A percentile compares a stretch with the other conserved stretches of the same genome.
phyloP scores from a whole-genome alignment of 306 rosid species.

The Sophora flavescens region DNA sequence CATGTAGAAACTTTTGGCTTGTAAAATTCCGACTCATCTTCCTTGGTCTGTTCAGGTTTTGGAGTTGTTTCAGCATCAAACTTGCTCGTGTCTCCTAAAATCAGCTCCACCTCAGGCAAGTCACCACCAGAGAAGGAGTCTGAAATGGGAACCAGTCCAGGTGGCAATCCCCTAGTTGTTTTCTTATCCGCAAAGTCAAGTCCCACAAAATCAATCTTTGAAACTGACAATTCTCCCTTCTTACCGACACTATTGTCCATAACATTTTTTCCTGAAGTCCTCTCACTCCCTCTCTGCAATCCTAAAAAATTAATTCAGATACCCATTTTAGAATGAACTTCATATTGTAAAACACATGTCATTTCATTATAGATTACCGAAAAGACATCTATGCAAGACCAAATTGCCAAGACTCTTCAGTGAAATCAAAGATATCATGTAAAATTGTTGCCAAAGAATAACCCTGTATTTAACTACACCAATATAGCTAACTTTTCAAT shows the following conservation, averaged over 20 bases:
- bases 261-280: conserved; percentile 36
- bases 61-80: conserved; percentile 53
- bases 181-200: conserved; percentile 88
- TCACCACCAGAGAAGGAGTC: conserved; percentile 63
- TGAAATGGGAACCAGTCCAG: conserved; percentile 80
- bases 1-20: conserved; percentile 93
- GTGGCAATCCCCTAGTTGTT: conserved; percentile 68
- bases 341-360: neutral
- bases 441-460: neutral
- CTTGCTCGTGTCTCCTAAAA: conserved; percentile 74
- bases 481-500: neutral
- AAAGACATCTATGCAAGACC: conserved; percentile 22
- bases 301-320: conserved; percentile 56
- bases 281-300: conserved; percentile 41
- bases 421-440: conserved; percentile 1
- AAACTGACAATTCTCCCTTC: conserved; percentile 70
- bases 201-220: conserved; percentile 84
- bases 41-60: conserved; percentile 50
- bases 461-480: neutral
- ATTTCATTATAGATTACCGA: neutral
- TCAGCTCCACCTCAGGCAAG: conserved; percentile 81
- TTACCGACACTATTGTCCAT: conserved; percentile 48
- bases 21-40: conserved; percentile 66
- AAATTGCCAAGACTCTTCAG: neutral
- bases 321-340: conserved; percentile 47